Evolutionary conservation across 768 basidiomycete species (phyloP).

Genomic region (Suillus ampliporus): DNA sequence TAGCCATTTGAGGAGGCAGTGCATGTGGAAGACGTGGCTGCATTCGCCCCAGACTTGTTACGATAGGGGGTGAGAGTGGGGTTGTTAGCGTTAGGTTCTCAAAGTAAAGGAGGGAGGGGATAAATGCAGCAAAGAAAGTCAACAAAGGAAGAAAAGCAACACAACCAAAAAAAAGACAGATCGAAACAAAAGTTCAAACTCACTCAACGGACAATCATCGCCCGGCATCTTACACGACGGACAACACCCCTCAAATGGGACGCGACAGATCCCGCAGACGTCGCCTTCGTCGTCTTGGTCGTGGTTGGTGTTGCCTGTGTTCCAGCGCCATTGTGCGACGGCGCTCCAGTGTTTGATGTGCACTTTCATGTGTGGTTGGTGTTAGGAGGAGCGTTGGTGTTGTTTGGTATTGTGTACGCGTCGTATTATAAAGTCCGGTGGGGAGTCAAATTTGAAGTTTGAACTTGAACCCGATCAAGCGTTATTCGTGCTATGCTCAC

Average conservation of each 20-base stretch:
- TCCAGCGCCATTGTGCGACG: conserved; percentile 91
- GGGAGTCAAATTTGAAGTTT: too few relatives aligned
- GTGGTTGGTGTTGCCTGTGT: conserved; percentile 44
- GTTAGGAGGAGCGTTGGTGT: background rate
- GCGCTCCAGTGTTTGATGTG: conserved; percentile 86
- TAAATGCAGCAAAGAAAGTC: too few relatives aligned
- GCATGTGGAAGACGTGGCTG: conserved; percentile 98
- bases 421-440: background rate
- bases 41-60: conserved; percentile 96
- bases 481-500: too few relatives aligned
- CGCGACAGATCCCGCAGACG: conserved; percentile 90
- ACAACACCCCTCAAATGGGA: conserved; percentile 93
- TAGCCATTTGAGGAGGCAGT: conserved; percentile 98
- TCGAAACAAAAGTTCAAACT: conserved; percentile 36
- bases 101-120: too few relatives aligned
- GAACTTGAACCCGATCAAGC: too few relatives aligned
- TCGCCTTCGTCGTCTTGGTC: conserved; percentile 57
- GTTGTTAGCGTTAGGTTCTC: too few relatives aligned
- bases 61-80: too few relatives aligned
- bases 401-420: conserved; percentile 7
- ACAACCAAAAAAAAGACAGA: conserved; percentile 1
- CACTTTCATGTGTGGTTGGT: conserved; percentile 66
- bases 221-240: conserved; percentile 97
- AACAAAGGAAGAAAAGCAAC: too few relatives aligned
- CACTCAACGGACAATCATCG: conserved; percentile 92